Conservation (phyloP, 164 flowering plant species). For the Vitis rupestris region DNA sequence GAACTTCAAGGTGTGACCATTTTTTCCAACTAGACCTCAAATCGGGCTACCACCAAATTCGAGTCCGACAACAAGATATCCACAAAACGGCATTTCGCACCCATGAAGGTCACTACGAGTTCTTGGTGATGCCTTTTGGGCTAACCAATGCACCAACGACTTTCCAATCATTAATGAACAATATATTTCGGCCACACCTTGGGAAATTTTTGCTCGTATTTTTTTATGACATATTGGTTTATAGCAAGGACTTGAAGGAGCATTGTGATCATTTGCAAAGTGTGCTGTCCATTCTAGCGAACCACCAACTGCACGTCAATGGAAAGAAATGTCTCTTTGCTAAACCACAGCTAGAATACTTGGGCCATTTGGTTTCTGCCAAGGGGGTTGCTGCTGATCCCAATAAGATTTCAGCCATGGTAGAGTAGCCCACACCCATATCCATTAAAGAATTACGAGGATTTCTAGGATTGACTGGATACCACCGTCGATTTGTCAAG, state of each 20-base stretch:
- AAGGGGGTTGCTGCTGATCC: neutral
- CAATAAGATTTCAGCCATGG: neutral
- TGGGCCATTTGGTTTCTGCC: neutral
- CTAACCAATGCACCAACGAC: too few species aligned
- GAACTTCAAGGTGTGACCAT: too few species aligned
- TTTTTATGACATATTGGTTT: too few species aligned
- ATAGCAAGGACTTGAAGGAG: too few species aligned
- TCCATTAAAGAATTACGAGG: too few species aligned
- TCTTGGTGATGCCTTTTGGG: too few species aligned
- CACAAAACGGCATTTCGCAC: neutral
- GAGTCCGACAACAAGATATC: too few species aligned
- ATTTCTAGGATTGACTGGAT: too few species aligned
- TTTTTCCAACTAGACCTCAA: neutral
- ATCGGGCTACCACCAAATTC: neutral
- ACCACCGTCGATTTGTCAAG: too few species aligned
- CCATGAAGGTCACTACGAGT: neutral
- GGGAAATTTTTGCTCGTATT: too few species aligned
- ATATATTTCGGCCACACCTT: too few species aligned
- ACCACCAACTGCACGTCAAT: neutral
- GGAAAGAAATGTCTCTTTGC: neutral
- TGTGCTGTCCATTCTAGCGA: neutral
- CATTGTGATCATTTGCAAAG: neutral
- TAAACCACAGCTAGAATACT: neutral
- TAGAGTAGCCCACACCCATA: neutral
- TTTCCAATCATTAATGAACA: too few species aligned